These are phyloP conservation scores for Vitis cinerea DNA, from an alignment of 164 flowering plant genomes.

Conservation along the genomic window DNA sequence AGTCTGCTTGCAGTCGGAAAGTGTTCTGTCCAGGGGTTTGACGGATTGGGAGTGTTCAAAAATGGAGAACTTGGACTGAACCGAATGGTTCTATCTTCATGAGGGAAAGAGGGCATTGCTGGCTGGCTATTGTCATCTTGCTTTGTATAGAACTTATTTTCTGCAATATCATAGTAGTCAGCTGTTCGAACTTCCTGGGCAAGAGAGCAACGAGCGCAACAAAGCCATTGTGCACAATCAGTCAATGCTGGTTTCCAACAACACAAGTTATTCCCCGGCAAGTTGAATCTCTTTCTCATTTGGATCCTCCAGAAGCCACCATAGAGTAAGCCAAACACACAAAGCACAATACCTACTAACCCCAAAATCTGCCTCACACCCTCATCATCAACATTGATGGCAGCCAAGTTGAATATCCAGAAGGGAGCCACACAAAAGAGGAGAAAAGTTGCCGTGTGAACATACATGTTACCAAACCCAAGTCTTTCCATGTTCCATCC, in stretches of 20 bases:
- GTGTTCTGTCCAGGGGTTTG: conserved; percentile 13
- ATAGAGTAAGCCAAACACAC: conserved; percentile 77
- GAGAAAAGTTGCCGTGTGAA: conserved; percentile 83
- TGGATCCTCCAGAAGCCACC: conserved; percentile 99
- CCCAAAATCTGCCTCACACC: conserved; percentile 54
- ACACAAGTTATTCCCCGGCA: conserved; percentile 64
- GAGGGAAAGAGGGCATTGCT: conserved; percentile 37
- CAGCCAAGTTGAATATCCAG: conserved; percentile 86
- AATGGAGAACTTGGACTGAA: conserved; percentile 24
- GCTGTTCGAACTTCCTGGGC: conserved; percentile 92
- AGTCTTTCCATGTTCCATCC: conserved; percentile 99
- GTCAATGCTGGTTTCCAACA: conserved; percentile 55
- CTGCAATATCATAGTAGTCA: conserved; percentile 62
- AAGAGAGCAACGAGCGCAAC: conserved; percentile 92
- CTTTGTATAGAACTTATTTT: conserved; percentile 15
- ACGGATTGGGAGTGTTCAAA: conserved; percentile 13
- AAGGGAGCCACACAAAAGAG: conserved; percentile 88
- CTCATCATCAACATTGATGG: conserved; percentile 67
- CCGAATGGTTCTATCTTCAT: conserved; percentile 33
- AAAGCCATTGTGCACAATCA: conserved; percentile 87
- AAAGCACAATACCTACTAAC: conserved; percentile 65
- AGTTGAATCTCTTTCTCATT: conserved; percentile 85
- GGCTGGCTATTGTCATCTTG: neutral
- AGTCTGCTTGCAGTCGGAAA: conserved; percentile 21
- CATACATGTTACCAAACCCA: conserved; percentile 97